Base-by-base conservation (phyloP, 2,329 filamentous ascomycete species). In the Chaetoscypha palmicola region DNA sequence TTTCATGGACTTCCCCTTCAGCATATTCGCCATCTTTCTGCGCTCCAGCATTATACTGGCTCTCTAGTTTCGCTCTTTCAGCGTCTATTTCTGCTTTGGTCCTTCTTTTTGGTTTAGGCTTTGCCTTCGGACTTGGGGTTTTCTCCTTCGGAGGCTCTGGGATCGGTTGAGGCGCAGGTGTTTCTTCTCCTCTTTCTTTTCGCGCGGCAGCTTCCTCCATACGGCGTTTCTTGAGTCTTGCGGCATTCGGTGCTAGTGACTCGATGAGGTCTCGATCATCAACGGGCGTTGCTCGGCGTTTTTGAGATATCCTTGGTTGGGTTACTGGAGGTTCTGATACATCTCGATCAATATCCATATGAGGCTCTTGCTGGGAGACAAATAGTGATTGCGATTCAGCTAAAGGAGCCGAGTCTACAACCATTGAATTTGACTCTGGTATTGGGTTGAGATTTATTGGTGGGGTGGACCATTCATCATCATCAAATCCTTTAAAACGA, bases 191-290 rank as follows among this genome's bases (percentile, higher is more conserved):
- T 36, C 62, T 58, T 22, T 66, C 60, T 5, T 67, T 54, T 2
- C 72, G 68, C 23, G 73, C 67, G 51, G 73, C 66, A 34, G 75
- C 73, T 39, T 73, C 72, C 48, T 77, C 81, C 16, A 86, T 70
- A 20, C 83, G 80, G 17, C 84, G 81, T n/a, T 81, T 79, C 62
- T 94, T 97, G 59, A 89, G 77, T 4, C 80, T 80, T 21, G 83
- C 79, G 3, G 86, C 81, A 1, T 82, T 86, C 0, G 89, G 86
- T 1, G 90, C 79, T 43, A 95, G 75, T 17, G 75, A 72, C 11
- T 88, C 80, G 62, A 91, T 77, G 7, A 84, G 64, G 34, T 83
- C 76, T 45, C 55, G 48, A 28, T 58, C 54, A 10, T 71, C 51
- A 0, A 68, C 51, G 3, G 66, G 64, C 1, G 69, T 65, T 3